Base-by-base conservation (phyloP, 495 filamentous ascomycete genomes). In the Aspergillus taichungensis region DNA sequence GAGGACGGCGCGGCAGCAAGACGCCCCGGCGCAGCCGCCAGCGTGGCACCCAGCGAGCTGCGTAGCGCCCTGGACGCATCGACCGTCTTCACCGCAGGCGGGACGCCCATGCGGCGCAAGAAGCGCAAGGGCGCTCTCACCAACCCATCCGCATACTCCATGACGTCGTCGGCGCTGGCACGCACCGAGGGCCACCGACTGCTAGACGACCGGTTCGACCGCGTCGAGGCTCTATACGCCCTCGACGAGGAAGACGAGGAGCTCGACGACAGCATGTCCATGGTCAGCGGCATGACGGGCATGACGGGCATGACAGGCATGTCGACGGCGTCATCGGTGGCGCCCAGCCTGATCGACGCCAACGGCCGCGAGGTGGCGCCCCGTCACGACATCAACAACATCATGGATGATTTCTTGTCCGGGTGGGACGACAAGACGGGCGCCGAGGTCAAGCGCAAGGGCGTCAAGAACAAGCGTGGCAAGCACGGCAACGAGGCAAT, bases 321-420 rank as follows among this genome's bases (percentile, higher is more conserved):
- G 50, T 78, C 72, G 4, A 65, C 61, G 13, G 64, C 63, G 13
- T 74, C 71, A 2, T 73, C 70, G 37, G 58, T 66, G 42, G 72
- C 71, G 6, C 71, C 71, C 3, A 68, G 67, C 27, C 55, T 75
- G 27, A 51, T 69, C 18, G 63, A 66, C 24, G 60, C 57, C 8
- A 64, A 59, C 11, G 63, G 63, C 13, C 54, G 62, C 45, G 57
- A 43, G 2, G 80, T 80, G 6, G 71, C 72, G 40, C 71, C 78
- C 28, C 71, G 79, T 33, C 68, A 74, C 32, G 86, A 94, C 57
- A 94, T 99, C 66, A 82, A 95, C 59, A 74, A 69, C 32, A 82
- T 96, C 58, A 80, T 97, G 73, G 92, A 97, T 63, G 90, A 96
- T 55, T 99, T 99, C 72, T 63, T 96, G 9, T 81, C 79, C 8